Evolutionary conservation across 495 filamentous ascomycete species (phyloP).

Genomic region (Tuber brumale): DNA sequence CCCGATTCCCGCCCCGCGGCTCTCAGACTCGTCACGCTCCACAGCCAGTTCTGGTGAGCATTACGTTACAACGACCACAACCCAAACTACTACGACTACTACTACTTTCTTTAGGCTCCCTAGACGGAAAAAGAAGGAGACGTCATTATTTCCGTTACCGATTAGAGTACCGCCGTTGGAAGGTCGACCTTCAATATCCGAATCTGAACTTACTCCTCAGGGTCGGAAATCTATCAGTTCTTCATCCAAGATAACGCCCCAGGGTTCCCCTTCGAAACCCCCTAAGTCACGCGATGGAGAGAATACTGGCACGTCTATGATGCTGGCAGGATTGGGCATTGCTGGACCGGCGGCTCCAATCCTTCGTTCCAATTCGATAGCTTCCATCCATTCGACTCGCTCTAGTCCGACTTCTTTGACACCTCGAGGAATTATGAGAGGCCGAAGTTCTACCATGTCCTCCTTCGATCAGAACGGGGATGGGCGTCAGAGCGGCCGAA

Average conservation of each 20-base stretch:
- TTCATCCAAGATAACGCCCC: not conserved
- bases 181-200: constrained; percentile 29
- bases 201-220: constrained; percentile 29
- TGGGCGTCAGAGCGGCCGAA: constrained; percentile 59
- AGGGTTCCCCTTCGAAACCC: constrained; percentile 16
- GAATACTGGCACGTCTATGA: constrained; percentile 22
- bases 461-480: constrained; percentile 57
- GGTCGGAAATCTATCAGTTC: constrained; percentile 37
- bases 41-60: constrained; percentile 79
- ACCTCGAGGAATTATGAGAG: constrained; percentile 51
- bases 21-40: constrained; percentile 88
- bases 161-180: constrained; percentile 46
- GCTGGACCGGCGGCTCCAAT: constrained; percentile 41
- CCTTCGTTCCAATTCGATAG: constrained; percentile 57
- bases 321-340: constrained; percentile 34
- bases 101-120: constrained; percentile 74
- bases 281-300: constrained; percentile 12
- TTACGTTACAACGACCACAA: constrained; percentile 54
- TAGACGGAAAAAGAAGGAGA: constrained; percentile 72
- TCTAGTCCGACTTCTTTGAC: constrained; percentile 61
- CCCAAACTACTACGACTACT: constrained; percentile 56
- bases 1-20: constrained; percentile 60
- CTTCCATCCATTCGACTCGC: constrained; percentile 61
- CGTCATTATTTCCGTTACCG: constrained; percentile 81
- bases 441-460: constrained; percentile 83